Evolutionary conservation across 2,329 filamentous ascomycete species (phyloP).

Genomic region (Cladosporium cucumerinum): DNA sequence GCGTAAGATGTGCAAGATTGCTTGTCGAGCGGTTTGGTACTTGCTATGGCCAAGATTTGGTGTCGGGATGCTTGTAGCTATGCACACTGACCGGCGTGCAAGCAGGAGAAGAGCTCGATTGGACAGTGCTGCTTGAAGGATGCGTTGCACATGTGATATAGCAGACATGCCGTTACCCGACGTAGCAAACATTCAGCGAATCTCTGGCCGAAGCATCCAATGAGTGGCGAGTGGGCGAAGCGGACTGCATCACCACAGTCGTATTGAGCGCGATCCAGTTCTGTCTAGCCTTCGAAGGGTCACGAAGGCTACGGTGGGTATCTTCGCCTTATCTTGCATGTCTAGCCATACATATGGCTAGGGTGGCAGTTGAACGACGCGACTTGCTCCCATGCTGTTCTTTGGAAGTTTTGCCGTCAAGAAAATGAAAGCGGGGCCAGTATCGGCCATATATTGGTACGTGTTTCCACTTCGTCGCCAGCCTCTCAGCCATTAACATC

Average conservation of each 20-base stretch:
- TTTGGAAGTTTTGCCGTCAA: too few relatives aligned
- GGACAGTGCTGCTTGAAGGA: neutral
- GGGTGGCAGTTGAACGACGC: too few relatives aligned
- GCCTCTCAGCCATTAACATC: constrained; percentile 1
- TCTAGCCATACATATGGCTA: neutral
- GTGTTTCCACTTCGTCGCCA: neutral
- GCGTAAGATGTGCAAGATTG: neutral
- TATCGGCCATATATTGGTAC: neutral
- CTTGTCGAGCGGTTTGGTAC: neutral
- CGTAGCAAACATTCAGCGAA: constrained; percentile 5
- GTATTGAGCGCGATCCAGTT: neutral
- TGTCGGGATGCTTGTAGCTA: neutral
- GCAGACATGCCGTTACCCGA: neutral
- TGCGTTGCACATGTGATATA: neutral
- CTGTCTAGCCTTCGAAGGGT: neutral
- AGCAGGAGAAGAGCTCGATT: neutral
- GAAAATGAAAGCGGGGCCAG: too few relatives aligned
- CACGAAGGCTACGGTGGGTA: neutral
- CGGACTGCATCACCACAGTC: neutral
- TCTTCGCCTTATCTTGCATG: neutral
- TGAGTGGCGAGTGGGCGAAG: neutral
- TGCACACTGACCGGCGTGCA: neutral
- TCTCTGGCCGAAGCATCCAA: neutral
- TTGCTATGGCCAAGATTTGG: neutral
- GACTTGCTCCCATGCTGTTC: too few relatives aligned